Conservation (phyloP, 2,329 filamentous ascomycete species). For the Neofusicoccum laricinum region DNA sequence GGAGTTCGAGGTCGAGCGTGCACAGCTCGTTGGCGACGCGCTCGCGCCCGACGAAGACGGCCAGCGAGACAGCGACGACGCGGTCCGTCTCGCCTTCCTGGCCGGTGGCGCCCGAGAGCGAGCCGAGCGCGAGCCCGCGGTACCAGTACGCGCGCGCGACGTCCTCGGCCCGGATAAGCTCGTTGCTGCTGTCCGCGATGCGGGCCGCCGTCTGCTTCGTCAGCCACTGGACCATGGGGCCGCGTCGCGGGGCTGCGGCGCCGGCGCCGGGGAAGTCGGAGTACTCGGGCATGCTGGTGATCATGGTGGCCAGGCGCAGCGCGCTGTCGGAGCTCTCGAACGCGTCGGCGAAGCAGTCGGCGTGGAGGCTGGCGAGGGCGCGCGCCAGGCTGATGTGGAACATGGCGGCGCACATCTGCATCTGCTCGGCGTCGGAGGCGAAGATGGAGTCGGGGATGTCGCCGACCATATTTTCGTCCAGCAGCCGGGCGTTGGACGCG, state of each 20-base stretch:
- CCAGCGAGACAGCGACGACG: background rate
- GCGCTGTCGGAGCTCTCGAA: background rate
- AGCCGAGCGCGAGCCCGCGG: background rate
- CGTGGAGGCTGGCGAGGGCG: background rate
- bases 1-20: background rate
- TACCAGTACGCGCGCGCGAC: background rate
- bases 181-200: background rate
- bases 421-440: background rate
- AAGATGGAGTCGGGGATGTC: background rate
- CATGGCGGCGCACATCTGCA: background rate
- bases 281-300: background rate
- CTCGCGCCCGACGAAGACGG: background rate
- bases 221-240: background rate
- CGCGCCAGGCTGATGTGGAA: background rate
- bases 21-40: background rate
- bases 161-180: background rate
- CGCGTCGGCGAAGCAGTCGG: background rate
- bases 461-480: background rate
- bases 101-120: background rate
- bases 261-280: background rate
- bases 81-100: background rate
- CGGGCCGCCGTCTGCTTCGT: background rate
- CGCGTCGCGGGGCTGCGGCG: background rate
- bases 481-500: background rate
- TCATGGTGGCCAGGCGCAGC: background rate